A percentile compares a stretch with the other conserved stretches of the same genome.
Conservation (phyloP, 1,284 basidiomycete genomes). For the Meira nashicola region DNA sequence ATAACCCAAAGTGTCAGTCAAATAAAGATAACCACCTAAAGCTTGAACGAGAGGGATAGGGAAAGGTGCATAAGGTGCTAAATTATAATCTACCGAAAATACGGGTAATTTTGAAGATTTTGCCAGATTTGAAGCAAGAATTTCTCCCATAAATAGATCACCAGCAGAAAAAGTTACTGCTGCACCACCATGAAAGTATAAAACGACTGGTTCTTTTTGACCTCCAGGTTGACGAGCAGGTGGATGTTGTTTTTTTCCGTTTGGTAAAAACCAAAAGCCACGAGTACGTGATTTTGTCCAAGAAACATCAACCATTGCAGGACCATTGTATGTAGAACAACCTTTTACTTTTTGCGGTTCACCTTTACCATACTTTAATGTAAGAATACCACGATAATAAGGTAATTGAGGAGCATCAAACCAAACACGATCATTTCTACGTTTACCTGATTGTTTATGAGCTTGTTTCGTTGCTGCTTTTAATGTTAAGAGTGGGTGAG, state of each 20-base stretch:
- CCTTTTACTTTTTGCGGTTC: constrained; percentile 17
- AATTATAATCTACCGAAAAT: constrained; percentile 49
- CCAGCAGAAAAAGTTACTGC: constrained; percentile 47
- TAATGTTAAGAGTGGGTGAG: constrained; percentile 23
- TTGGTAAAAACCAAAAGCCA: constrained; percentile 46
- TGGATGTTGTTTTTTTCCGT: constrained; percentile 14
- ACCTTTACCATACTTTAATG: constrained; percentile 26
- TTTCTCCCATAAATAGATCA: constrained; percentile 45
- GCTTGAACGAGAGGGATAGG: constrained; percentile 43
- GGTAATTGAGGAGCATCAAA: constrained; percentile 42
- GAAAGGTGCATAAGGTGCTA: constrained; percentile 39
- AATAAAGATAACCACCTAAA: constrained; percentile 39
- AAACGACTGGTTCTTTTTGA: constrained; percentile 30
- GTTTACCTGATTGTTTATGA: constrained; percentile 17
- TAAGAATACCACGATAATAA: constrained; percentile 38
- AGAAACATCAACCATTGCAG: constrained; percentile 40
- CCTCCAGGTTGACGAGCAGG: constrained; percentile 15
- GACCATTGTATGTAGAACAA: constrained; percentile 31
- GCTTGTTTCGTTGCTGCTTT: constrained; percentile 26
- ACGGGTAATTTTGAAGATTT: constrained; percentile 33
- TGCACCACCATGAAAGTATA: constrained; percentile 49
- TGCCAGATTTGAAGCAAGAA: constrained; percentile 35
- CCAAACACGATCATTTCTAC: constrained; percentile 41
- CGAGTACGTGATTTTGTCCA: constrained; percentile 43
- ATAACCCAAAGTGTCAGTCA: constrained; percentile 40